Percentiles rank a stretch among this genome's conserved stretches.
phyloP scores from a whole-genome alignment of 495 filamentous ascomycete species.

The Chaetomium cochliodes region DNA sequence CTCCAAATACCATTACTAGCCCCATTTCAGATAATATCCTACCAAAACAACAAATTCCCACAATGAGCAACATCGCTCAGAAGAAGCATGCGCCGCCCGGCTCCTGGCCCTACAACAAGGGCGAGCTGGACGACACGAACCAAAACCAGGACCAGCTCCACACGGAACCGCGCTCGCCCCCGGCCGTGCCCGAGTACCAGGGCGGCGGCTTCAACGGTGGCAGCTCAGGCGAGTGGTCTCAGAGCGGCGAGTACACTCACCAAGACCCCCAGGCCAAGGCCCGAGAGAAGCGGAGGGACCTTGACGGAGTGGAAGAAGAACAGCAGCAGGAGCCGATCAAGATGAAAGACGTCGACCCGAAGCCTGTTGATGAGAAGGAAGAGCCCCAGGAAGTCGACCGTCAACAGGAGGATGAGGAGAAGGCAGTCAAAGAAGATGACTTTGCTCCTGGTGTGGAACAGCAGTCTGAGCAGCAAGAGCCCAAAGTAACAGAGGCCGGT shows the following conservation, averaged over 20 bases:
- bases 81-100: conserved; percentile 32
- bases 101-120: conserved; percentile 26
- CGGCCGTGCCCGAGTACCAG: conserved; percentile 12
- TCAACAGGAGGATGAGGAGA: conserved; percentile 4
- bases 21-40: background rate
- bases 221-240: background rate
- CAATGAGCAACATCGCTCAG: conserved; percentile 35
- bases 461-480: conserved; percentile 36
- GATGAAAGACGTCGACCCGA: conserved; percentile 24
- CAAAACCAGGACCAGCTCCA: conserved; percentile 16
- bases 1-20: background rate
- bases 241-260: conserved; percentile 31
- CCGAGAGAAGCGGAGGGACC: conserved; percentile 17
- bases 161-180: conserved; percentile 18
- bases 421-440: background rate
- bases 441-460: background rate
- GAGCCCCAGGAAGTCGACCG: conserved; percentile 31
- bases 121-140: conserved; percentile 16
- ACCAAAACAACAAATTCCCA: conserved; percentile 8
- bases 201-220: background rate
- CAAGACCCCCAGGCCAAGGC: conserved; percentile 4
- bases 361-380: conserved; percentile 47
- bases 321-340: conserved; percentile 23
- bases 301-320: conserved; percentile 11
- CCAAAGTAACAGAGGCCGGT: conserved; percentile 8